Evolutionary conservation across 83 land plant species (phyloP).

Genomic region (Isoetes engelmannii): DNA sequence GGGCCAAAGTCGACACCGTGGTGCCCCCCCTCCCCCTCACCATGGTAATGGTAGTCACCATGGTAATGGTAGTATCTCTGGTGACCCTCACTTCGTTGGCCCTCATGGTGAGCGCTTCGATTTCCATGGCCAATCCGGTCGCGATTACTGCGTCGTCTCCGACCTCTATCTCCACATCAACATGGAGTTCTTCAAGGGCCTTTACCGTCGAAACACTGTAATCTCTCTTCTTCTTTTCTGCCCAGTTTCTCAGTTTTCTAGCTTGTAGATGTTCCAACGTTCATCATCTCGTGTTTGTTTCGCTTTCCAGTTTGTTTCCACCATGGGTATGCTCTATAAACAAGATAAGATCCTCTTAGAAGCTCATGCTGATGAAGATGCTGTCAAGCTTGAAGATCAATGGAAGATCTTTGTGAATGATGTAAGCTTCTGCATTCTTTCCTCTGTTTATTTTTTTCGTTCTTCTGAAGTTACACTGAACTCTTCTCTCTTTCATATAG

Average conservation of each 20-base stretch:
- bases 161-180: conserved; percentile 1
- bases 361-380: background rate
- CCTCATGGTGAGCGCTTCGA: conserved; percentile 5
- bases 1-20: too few species aligned
- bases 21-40: conserved; percentile 5
- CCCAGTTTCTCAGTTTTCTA: background rate
- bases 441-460: too few species aligned
- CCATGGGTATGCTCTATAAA: conserved; percentile 1
- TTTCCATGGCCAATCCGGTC: background rate
- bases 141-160: background rate
- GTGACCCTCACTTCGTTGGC: conserved; percentile 13
- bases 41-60: background rate
- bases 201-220: background rate
- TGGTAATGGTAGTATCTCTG: conserved; percentile 1
- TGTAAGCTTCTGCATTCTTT: background rate
- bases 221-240: background rate
- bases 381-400: conserved; percentile 1
- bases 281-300: background rate
- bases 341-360: background rate
- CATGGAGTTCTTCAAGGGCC: conserved; percentile 7
- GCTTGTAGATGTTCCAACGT: background rate
- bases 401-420: conserved; percentile 6
- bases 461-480: too few species aligned
- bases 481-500: background rate
- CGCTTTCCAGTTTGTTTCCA: conserved; percentile 1